Evolutionary conservation across 768 basidiomycete genomes (phyloP), one percentile per base, ranked within the genome.

Genomic region (Cystofilobasidium macerans): DNA sequence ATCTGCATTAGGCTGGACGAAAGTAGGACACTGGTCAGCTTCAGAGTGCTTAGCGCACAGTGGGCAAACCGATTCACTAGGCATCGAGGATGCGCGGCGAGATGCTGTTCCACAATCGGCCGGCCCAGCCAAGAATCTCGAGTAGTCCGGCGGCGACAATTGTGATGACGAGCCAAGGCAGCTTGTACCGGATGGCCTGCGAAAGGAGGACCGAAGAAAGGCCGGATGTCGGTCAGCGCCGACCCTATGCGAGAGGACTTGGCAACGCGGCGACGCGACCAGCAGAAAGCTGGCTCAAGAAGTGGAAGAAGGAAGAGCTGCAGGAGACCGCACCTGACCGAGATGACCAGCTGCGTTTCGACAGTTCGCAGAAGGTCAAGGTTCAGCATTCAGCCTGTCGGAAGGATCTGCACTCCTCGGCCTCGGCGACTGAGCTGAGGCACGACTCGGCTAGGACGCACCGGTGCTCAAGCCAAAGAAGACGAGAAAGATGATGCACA

Each of bases 81-180:
- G 26, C 59, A 3, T 54, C 35, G 3, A 70, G 26, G 36, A 62
- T 45, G 24, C 59, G 24, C 9, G 70, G 61, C 26, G 70, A 71
- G 32, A 68, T 56, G 51, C 76, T 79, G 8, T 80, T 82, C 83
- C 82, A 84, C 4, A 83, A 71, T 24, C 84, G 74, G 1, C 77
- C 84, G 9, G 73, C 70, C 85, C 84, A 85, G 0, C 84, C 84
- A 2, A 81, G 65, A 13, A 81, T 70, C 71, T 86, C 85, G 13
- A 80, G 71, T 0, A 80, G 20, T 12, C 82, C 82, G 48, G 80
- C 78, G 0, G 82, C 70, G 20, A 78, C 74, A 7, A 77, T 77
- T 0, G 84, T 84, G 0, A 79, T 79, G 51, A 82, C 33, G 13
- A 84, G 69, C 79, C 80, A 85, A 80, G 82, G 83, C 58, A 79